Percentiles rank a stretch among this genome's conserved stretches.
These are phyloP conservation scores for Penicillium polonicum DNA, from an alignment of 2,329 filamentous ascomycete genomes.

Conservation along the genomic window DNA sequence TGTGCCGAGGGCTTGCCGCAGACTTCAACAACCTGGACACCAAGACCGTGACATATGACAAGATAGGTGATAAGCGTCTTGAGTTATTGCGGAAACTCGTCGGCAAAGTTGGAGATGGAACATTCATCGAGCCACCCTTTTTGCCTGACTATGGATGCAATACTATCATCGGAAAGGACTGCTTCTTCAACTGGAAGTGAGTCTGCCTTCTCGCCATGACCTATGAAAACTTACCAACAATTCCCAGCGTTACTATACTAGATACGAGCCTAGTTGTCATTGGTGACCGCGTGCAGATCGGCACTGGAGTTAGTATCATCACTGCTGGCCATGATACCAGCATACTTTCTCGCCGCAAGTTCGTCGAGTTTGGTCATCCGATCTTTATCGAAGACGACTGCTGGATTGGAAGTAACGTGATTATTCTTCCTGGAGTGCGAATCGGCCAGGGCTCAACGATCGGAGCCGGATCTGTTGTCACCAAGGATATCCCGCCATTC, in stretches of 20 bases:
- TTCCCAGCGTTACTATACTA: slow-evolving; percentile 54
- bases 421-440: slow-evolving; percentile 44
- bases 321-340: slow-evolving; percentile 55
- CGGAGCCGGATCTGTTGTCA: slow-evolving; percentile 43
- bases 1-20: slow-evolving; percentile 25
- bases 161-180: slow-evolving; percentile 30
- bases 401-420: slow-evolving; percentile 52
- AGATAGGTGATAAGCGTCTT: slow-evolving; percentile 27
- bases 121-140: slow-evolving; percentile 35
- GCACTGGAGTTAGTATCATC: slow-evolving; percentile 54
- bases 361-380: slow-evolving; percentile 51
- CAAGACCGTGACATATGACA: slow-evolving; percentile 26
- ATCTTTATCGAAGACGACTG: slow-evolving; percentile 51
- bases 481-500: slow-evolving; percentile 36
- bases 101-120: slow-evolving; percentile 30
- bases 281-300: slow-evolving; percentile 54
- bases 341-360: slow-evolving; percentile 48
- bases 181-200: slow-evolving; percentile 37
- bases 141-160: slow-evolving; percentile 37
- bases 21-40: slow-evolving; percentile 35
- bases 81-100: slow-evolving; percentile 30
- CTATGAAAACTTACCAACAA: background rate
- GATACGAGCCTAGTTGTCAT: slow-evolving; percentile 56
- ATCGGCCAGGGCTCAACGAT: slow-evolving; percentile 46
- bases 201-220: background rate